Evolutionary conservation across 768 basidiomycete genomes (phyloP), one percentile per base, ranked within the genome.

Genomic region (Dioszegia crocea): DNA sequence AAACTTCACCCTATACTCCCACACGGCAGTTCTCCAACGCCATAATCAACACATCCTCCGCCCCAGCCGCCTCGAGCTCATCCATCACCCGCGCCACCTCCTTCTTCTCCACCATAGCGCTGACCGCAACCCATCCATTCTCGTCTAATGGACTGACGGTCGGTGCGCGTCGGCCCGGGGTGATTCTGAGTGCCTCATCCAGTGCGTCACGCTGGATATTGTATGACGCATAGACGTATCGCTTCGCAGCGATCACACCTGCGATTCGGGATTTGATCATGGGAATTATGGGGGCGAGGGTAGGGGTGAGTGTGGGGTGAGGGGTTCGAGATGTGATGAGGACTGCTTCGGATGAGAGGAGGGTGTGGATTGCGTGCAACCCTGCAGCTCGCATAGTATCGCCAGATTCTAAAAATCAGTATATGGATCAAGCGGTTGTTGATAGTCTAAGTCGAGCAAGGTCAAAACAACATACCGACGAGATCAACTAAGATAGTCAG

Each of bases 381-480:
- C 94, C 96, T 0, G 93, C 93, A 24, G 94, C 96, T 31, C 94
- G 89, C 96, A 99, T 99, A 8, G 96, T 99, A 70, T 99, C 96
- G 41, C 96, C 96, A 17, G 94, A 99, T 79, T 98, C 94, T 93
- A 47, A 4, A 45, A 1, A 40, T 56, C 43, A 64, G 66, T 48
- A 24, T 33, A 17, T 23, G 14, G 26, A 16, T 10, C n/a, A 29
- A 27, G 23, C n/a, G n/a, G n/a, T n/a, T n/a, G n/a, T n/a, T n/a
- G n/a, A n/a, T n/a, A n/a, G n/a, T n/a, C n/a, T n/a, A n/a, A n/a
- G n/a, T n/a, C n/a, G n/a, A n/a, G n/a, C n/a, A n/a, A n/a, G n/a
- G n/a, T n/a, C n/a, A n/a, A n/a, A 12, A 29, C 16, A n/a, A 81
- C 86, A 68, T 63, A 91, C 92, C 88, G 62, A 97, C 94, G 51